phyloP scores from a whole-genome alignment of 164 flowering plant genomes.

The grape (Vitis vinifera) region DNA sequence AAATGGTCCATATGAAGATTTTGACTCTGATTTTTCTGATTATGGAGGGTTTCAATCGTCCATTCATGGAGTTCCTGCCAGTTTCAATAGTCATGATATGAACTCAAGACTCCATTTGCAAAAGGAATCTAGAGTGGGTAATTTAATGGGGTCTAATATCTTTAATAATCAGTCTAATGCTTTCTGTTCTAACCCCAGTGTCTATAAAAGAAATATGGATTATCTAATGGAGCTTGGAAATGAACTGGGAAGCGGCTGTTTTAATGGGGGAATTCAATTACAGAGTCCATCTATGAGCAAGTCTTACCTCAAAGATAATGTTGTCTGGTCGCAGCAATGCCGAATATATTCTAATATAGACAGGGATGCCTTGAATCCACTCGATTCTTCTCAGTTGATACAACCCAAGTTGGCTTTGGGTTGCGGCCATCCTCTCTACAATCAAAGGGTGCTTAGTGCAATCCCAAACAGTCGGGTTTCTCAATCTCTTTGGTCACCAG shows the following conservation, averaged over 20 bases:
- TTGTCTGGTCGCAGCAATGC: slow-evolving; percentile 9
- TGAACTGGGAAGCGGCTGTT: slow-evolving; percentile 14
- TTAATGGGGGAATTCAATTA: slow-evolving; percentile 2
- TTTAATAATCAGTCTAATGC: slow-evolving; percentile 10
- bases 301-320: slow-evolving; percentile 24
- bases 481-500: slow-evolving; percentile 1
- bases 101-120: slow-evolving; percentile 18
- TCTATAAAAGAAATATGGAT: slow-evolving; percentile 5
- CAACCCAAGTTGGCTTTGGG: slow-evolving; percentile 5
- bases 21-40: slow-evolving; percentile 18
- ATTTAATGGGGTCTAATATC: slow-evolving; percentile 11
- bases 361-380: slow-evolving; percentile 6
- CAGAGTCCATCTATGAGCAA: slow-evolving; percentile 12
- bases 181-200: slow-evolving; percentile 8
- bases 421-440: slow-evolving; percentile 11
- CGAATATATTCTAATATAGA: slow-evolving; percentile 17
- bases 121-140: slow-evolving; percentile 13
- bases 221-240: slow-evolving; percentile 14
- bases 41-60: slow-evolving; percentile 13
- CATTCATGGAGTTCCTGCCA: neutral
- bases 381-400: slow-evolving; percentile 19
- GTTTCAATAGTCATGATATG: slow-evolving; percentile 17
- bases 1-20: slow-evolving; percentile 17
- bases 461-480: slow-evolving; percentile 15
- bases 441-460: slow-evolving; percentile 12